phyloP scores from a whole-genome alignment of 306 rosid genomes.

The Aeschynomene evenia region DNA sequence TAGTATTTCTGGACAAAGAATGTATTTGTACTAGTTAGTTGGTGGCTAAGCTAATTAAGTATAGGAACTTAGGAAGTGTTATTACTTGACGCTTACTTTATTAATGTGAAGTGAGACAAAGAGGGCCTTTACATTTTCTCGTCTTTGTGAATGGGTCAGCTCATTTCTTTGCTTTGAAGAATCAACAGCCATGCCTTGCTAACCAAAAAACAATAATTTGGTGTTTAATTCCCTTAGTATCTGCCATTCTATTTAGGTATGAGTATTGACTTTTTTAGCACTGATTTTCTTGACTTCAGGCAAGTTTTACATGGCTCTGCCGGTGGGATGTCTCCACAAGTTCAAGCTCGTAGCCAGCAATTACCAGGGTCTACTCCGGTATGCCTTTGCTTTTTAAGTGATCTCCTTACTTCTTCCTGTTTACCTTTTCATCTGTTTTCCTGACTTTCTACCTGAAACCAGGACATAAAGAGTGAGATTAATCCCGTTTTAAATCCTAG shows the following conservation, averaged over 20 bases:
- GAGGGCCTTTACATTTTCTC: not conserved
- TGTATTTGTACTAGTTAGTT: not conserved
- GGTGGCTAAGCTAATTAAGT: slow-evolving; percentile 6
- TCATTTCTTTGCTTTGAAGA: slow-evolving; percentile 12
- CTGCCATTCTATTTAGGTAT: slow-evolving; percentile 1
- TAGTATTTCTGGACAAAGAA: slow-evolving; percentile 15
- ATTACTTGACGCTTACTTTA: not conserved
- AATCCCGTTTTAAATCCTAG: slow-evolving; percentile 87
- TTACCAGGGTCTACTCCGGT: slow-evolving; percentile 85
- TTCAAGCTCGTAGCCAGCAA: slow-evolving; percentile 88
- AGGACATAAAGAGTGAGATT: slow-evolving; percentile 95
- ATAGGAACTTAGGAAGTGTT: slow-evolving; percentile 20
- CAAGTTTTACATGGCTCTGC: slow-evolving; percentile 87
- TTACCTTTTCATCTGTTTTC: slow-evolving; percentile 18
- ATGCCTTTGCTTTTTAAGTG: slow-evolving; percentile 32
- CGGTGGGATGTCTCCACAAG: slow-evolving; percentile 93
- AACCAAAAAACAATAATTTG: not conserved
- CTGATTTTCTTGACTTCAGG: slow-evolving; percentile 50
- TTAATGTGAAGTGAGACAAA: not conserved
- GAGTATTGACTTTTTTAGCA: slow-evolving; percentile 33
- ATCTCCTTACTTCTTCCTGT: slow-evolving; percentile 22
- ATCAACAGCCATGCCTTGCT: not conserved
- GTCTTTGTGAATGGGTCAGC: slow-evolving; percentile 1
- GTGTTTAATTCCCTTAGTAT: slow-evolving; percentile 10
- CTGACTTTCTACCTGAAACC: slow-evolving; percentile 39